Percentiles rank a stretch among this genome's conserved stretches.
Conservation (phyloP, 1,284 basidiomycete genomes). For the Cutaneotrichosporon cavernicola region DNA sequence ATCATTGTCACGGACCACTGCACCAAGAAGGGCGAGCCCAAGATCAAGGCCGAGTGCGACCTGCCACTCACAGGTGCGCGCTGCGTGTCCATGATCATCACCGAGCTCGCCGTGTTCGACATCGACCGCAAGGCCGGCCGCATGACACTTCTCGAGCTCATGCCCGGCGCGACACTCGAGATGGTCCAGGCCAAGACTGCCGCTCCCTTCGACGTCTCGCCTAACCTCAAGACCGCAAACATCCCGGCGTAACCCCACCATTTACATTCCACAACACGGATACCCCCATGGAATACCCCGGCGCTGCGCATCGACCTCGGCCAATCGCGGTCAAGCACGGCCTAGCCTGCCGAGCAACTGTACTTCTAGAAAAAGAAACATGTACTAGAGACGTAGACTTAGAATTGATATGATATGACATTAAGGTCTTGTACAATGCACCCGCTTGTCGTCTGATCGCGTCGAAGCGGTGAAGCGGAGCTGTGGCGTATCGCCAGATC, state of each 20-base stretch:
- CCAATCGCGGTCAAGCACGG: background rate
- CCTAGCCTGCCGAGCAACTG: background rate
- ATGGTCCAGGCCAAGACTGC: slow-evolving; percentile 80
- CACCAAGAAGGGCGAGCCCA: slow-evolving; percentile 84
- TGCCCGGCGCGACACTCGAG: slow-evolving; percentile 74
- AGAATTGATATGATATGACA: background rate
- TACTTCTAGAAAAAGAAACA: background rate
- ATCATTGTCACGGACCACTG: slow-evolving; percentile 61
- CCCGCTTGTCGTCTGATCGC: background rate
- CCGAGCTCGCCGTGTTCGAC: slow-evolving; percentile 79
- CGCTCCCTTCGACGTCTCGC: slow-evolving; percentile 64
- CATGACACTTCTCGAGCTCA: slow-evolving; percentile 74
- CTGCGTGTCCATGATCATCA: slow-evolving; percentile 83
- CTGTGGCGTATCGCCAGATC: too few relatives aligned
- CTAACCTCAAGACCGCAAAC: slow-evolving; percentile 13
- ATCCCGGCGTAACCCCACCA: background rate
- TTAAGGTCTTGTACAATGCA: too few relatives aligned
- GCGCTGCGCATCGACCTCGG: background rate
- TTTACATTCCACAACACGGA: background rate
- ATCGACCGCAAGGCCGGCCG: slow-evolving; percentile 72
- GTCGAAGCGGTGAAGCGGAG: too few relatives aligned
- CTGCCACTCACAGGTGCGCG: slow-evolving; percentile 85
- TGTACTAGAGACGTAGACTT: background rate
- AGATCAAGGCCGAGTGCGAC: slow-evolving; percentile 76
- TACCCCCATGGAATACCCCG: slow-evolving; percentile 5